Evolutionary conservation across 768 basidiomycete genomes (phyloP).

Genomic region (Galerina sulciceps): DNA sequence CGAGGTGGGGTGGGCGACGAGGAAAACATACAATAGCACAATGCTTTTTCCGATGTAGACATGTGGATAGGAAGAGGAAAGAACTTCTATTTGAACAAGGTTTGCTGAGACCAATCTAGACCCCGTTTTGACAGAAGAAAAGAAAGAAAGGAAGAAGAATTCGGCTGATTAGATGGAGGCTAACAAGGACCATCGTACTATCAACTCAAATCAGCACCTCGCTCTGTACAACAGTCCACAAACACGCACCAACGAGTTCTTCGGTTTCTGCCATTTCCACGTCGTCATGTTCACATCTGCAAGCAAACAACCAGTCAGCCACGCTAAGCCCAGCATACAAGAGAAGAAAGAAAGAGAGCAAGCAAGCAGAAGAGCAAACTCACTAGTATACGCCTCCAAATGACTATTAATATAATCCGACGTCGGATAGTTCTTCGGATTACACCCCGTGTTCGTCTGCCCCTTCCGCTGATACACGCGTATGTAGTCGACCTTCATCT

Average conservation of each 20-base stretch:
- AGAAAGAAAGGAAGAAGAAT: no score
- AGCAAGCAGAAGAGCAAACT: slow-evolving; percentile 31
- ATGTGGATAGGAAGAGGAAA: no score
- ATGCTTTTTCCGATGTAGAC: no score
- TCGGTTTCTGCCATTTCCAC: slow-evolving; percentile 47
- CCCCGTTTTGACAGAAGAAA: no score
- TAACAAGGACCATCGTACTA: background rate
- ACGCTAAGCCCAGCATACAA: background rate
- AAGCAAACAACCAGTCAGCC: background rate
- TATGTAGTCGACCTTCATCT: slow-evolving; percentile 78
- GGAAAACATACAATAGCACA: no score
- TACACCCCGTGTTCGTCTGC: slow-evolving; percentile 64
- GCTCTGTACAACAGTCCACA: background rate
- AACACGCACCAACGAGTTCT: slow-evolving; percentile 29
- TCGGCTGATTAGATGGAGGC: background rate
- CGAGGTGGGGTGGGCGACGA: no score
- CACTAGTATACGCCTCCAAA: slow-evolving; percentile 60
- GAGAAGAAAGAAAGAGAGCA: no score
- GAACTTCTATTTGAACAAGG: no score
- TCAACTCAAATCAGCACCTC: background rate
- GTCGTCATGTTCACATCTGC: slow-evolving; percentile 46
- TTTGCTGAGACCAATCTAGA: no score
- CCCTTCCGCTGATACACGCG: slow-evolving; percentile 77
- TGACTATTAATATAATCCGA: slow-evolving; percentile 63
- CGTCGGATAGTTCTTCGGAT: slow-evolving; percentile 69